Conservation (phyloP, 495 filamentous ascomycete genomes). For the Xylaria flabelliformis region DNA sequence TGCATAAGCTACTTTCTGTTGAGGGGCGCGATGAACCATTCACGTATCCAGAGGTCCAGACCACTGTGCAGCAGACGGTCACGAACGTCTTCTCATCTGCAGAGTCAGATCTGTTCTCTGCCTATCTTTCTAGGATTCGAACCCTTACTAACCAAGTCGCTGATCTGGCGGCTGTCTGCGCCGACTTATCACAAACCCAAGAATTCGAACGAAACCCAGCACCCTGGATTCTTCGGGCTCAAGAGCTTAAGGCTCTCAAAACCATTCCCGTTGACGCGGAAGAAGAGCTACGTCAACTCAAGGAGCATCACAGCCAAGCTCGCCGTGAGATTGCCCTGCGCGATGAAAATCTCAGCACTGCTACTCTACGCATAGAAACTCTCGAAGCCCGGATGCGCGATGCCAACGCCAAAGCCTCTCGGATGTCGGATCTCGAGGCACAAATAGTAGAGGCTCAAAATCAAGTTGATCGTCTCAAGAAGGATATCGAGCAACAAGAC, state of each 20-base stretch:
- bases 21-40: conserved; percentile 74
- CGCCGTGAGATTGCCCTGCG: conserved; percentile 67
- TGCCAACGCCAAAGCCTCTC: conserved; percentile 69
- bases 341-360: conserved; percentile 72
- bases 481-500: conserved; percentile 67
- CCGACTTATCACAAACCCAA: conserved; percentile 76
- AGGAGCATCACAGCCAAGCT: conserved; percentile 73
- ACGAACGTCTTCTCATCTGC: conserved; percentile 53
- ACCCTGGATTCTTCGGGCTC: conserved; percentile 85
- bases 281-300: conserved; percentile 74
- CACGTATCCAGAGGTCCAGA: conserved; percentile 68
- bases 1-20: conserved; percentile 70
- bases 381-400: conserved; percentile 83
- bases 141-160: conserved; percentile 67
- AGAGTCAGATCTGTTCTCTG: conserved; percentile 68
- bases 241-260: conserved; percentile 79
- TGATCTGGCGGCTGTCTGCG: conserved; percentile 74
- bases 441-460: conserved; percentile 62
- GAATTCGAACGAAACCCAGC: conserved; percentile 78
- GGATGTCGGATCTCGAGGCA: conserved; percentile 68
- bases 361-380: conserved; percentile 88
- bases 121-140: conserved; percentile 71
- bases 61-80: conserved; percentile 64
- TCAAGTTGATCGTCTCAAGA: conserved; percentile 64
- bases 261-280: conserved; percentile 80